These are phyloP conservation scores for Salix arbutifolia DNA, from an alignment of 345 rosid genomes.

Conservation along the genomic window DNA sequence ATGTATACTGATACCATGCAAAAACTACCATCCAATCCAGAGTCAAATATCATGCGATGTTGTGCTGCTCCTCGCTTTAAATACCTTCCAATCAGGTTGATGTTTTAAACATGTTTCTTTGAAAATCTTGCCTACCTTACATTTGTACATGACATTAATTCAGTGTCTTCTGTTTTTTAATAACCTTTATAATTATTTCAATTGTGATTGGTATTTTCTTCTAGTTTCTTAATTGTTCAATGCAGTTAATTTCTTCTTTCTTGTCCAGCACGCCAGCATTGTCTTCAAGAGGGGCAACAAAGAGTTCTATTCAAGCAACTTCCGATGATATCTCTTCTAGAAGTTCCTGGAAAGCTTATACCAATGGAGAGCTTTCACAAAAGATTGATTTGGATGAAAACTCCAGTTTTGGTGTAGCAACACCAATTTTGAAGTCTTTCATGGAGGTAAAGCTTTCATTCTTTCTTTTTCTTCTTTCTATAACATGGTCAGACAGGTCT, in stretches of 20 bases:
- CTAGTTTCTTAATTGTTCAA: background rate
- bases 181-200: background rate
- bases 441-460: constrained; percentile 60
- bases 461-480: background rate
- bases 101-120: background rate
- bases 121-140: background rate
- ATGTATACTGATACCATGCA: constrained; percentile 79
- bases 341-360: constrained; percentile 59
- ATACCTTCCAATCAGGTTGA: constrained; percentile 92
- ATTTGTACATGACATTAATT: background rate
- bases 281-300: constrained; percentile 65
- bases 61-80: constrained; percentile 91
- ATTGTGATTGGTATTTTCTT: background rate
- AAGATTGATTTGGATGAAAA: constrained; percentile 59
- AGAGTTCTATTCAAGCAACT: constrained; percentile 46
- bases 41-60: constrained; percentile 92
- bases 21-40: constrained; percentile 86
- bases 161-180: background rate
- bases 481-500: background rate
- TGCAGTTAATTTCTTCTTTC: background rate
- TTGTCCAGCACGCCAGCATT: constrained; percentile 60
- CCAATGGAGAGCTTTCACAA: constrained; percentile 64
- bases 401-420: constrained; percentile 71
- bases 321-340: constrained; percentile 52
- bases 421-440: constrained; percentile 86